Evolutionary conservation across 2,329 filamentous ascomycete genomes (phyloP), one percentile per base, ranked within the genome.

Genomic region (Alternaria sp.): DNA sequence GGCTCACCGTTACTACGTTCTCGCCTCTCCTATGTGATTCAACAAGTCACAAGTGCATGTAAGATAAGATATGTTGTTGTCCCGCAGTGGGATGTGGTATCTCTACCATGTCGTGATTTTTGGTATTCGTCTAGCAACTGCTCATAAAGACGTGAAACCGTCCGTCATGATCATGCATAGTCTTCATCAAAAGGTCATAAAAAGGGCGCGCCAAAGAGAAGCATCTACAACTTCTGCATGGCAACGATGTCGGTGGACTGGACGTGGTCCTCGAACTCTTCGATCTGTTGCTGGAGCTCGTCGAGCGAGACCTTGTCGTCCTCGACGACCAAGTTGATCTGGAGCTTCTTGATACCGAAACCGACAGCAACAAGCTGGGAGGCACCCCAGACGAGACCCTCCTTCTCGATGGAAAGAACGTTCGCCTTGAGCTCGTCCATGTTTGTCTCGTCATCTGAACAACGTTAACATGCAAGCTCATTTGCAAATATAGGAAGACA

Each of bases 291-390:
- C 87, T 97, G 89, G 74, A 99, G 90, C 68, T 97, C 95, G 75
- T 91, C 88, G 71, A 92, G 82, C 72, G 92, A 94, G 80, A 99
- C 83, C 89, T 97, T 97, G 73, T 98, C 95, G 82, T 99, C 96
- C 87, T 98, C 96, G 71, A 98, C 86, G 76, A 98, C 94, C 75
- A 98, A 84, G 90, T 93, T 98, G 87, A 99, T 97, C 89, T 98
- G 95, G 70, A 99, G 90, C 89, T 98, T 98, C 88, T 92, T 96
- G 87, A 99, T 96, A 87, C 96, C 96, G 88, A 93, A 99, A 79
- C 94, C 95, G 77, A 99, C 90, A 72, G 94, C 83, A 56, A 97
- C 90, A 71, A 97, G 87, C 87, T 96, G 92, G 82, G 92, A 94
- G 71, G 87, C 89, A 89, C 95, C 95, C 96, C 96, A 99, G 70